These are phyloP conservation scores for Rubus parviflorus DNA, from an alignment of 306 rosid species.

Conservation along the genomic window DNA sequence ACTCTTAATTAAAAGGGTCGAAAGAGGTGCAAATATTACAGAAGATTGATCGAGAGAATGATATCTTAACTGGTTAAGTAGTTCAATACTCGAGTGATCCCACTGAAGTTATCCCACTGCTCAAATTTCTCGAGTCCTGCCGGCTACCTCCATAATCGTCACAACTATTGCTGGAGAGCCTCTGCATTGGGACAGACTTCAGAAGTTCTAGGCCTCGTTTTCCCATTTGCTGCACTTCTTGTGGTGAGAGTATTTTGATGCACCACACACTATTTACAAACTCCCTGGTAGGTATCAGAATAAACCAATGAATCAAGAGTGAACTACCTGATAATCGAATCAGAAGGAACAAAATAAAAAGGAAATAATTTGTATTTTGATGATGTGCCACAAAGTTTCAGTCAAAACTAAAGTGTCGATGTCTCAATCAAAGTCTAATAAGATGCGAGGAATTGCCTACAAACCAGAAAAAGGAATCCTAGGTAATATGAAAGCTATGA, in stretches of 20 bases:
- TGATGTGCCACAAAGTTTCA: background rate
- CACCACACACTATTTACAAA: conserved; percentile 94
- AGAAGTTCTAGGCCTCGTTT: conserved; percentile 74
- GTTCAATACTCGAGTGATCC: conserved; percentile 83
- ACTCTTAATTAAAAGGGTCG: conserved; percentile 33
- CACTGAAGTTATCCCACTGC: conserved; percentile 71
- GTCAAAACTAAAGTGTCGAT: background rate
- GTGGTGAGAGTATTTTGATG: conserved; percentile 94
- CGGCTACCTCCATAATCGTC: conserved; percentile 65
- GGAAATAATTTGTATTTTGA: background rate
- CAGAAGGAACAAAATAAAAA: background rate
- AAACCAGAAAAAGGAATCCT: background rate
- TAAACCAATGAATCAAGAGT: conserved; percentile 5
- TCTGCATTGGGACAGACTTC: conserved; percentile 76
- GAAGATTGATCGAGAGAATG: conserved; percentile 26
- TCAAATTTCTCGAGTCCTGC: conserved; percentile 74
- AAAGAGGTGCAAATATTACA: conserved; percentile 55
- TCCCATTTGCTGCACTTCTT: conserved; percentile 94
- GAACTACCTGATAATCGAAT: background rate
- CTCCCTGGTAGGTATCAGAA: conserved; percentile 63
- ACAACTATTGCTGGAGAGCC: conserved; percentile 66
- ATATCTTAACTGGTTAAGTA: conserved; percentile 39
- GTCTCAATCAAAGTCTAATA: background rate
- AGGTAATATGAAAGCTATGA: background rate
- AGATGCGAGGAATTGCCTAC: background rate